Percentiles rank a stretch among this genome's conserved stretches.
These are phyloP conservation scores for Phlebiopsis gigantea DNA, from an alignment of 768 basidiomycete species.

Conservation along the genomic window DNA sequence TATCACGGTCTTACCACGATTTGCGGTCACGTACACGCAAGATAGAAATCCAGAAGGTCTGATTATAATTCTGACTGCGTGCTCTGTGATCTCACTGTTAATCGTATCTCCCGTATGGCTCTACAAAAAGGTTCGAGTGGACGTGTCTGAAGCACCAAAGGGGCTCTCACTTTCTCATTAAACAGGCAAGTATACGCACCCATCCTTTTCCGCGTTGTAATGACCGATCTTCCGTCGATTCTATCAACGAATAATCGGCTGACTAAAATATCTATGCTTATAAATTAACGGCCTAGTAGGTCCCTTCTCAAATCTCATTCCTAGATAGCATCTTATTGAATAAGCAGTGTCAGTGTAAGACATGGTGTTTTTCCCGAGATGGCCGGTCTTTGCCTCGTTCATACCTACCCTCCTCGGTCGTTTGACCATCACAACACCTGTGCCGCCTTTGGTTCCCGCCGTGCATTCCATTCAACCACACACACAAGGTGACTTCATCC, in stretches of 20 bases:
- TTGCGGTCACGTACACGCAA: background rate
- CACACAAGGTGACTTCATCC: background rate
- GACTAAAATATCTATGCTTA: background rate
- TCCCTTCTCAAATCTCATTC: too few relatives aligned
- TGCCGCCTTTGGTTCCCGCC: constrained; percentile 16
- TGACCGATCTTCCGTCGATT: background rate
- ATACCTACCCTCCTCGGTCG: background rate
- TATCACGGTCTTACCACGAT: background rate
- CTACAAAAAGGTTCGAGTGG: background rate
- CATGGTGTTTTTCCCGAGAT: background rate
- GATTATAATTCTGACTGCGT: background rate
- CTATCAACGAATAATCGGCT: background rate
- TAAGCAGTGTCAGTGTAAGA: background rate
- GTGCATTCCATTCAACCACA: constrained; percentile 9
- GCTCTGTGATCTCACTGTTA: background rate
- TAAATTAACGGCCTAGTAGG: too few relatives aligned
- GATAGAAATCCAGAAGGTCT: background rate
- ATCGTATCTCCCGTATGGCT: background rate
- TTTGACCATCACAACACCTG: background rate
- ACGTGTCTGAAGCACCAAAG: too few relatives aligned
- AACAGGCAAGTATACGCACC: too few relatives aligned
- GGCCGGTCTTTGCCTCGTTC: background rate
- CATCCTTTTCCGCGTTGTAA: background rate
- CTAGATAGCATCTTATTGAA: background rate
- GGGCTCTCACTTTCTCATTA: too few relatives aligned